Base-by-base conservation (phyloP, 2,329 filamentous ascomycete genomes). In the Orbilia blumenaviensis region DNA sequence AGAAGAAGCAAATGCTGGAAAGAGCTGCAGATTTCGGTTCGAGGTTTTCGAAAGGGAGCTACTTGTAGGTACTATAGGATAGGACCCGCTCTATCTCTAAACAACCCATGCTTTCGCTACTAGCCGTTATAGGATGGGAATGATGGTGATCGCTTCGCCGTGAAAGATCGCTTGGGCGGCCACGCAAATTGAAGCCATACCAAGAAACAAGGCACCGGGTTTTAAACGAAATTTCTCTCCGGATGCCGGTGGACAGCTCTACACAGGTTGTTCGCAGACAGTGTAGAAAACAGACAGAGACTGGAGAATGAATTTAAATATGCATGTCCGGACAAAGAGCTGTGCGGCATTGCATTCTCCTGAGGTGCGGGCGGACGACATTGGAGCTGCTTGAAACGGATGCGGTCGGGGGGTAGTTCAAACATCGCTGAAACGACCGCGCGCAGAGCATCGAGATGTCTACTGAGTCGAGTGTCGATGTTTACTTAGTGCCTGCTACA, bases 1-100 rank as follows among this genome's bases (percentile, higher is more conserved):
- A 97, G 84, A 88, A 90, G 79, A 88, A 88, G 80, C 91, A 97
- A 79, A 85, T 98, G 85, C 82, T 97, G 74, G 91, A 88, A 78
- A 91, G 91, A 81, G 91, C 93, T 3, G 88, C 89, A 14, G 91
- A 93, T 80, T 97, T 97, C 83, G 90, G 91, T 2, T 90, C 90
- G 0, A 86, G 92, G 56, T 97, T 97, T 81, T 88, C 89, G 16
- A 91, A 91, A 78, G 93, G 93, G 0, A 87, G 82, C 62, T 91
- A 86, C 80, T 80, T 90, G 60, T 89, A 79, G 83, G 41, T n/a
- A n/a, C n/a, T n/a, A n/a, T n/a, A n/a, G n/a, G n/a, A n/a, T n/a
- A 52, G 42, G 46, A 48, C 25, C 25, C 25, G 41, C 56, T 54
- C 16, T n/a, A 38, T 25, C 25, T 71, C 36, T 36, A 32, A 23